Conservation (phyloP, 306 rosid genomes). For the Hippophae rhamnoides region DNA sequence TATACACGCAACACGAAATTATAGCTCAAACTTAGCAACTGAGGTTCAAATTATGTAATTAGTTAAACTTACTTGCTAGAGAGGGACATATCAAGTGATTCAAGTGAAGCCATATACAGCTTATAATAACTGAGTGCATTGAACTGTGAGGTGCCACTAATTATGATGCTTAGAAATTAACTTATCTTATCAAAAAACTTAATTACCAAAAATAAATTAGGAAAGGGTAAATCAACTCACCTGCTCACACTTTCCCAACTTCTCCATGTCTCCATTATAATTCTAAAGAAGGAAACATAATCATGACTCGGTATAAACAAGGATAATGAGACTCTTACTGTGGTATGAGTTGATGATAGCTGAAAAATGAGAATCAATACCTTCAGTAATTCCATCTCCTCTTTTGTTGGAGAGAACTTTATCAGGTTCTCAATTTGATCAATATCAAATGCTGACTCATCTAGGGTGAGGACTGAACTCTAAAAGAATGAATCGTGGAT, state of each 20-base stretch:
- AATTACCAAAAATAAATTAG: not conserved
- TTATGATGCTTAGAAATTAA: too few species aligned
- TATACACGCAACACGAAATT: too few species aligned
- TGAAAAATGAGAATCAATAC: conserved; percentile 28
- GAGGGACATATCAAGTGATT: too few species aligned
- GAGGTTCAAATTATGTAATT: too few species aligned
- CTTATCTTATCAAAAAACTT: too few species aligned
- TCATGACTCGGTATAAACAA: too few species aligned
- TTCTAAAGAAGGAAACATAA: conserved; percentile 38
- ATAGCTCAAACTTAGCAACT: too few species aligned
- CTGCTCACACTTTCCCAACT: conserved; percentile 92
- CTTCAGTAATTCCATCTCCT: conserved; percentile 34
- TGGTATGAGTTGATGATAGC: conserved; percentile 6
- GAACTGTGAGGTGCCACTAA: too few species aligned
- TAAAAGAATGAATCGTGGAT: conserved; percentile 17
- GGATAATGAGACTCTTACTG: too few species aligned
- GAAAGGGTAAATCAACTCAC: conserved; percentile 27
- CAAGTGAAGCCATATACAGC: too few species aligned
- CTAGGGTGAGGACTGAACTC: not conserved
- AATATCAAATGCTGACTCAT: not conserved
- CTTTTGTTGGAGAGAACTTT: conserved; percentile 1
- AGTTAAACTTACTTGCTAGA: too few species aligned
- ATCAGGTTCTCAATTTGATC: not conserved
- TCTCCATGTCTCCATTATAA: conserved; percentile 69
- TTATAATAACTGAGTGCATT: too few species aligned